Evolutionary conservation across 805 yeast species (phyloP).

Genomic region (Candida nitratophila): DNA sequence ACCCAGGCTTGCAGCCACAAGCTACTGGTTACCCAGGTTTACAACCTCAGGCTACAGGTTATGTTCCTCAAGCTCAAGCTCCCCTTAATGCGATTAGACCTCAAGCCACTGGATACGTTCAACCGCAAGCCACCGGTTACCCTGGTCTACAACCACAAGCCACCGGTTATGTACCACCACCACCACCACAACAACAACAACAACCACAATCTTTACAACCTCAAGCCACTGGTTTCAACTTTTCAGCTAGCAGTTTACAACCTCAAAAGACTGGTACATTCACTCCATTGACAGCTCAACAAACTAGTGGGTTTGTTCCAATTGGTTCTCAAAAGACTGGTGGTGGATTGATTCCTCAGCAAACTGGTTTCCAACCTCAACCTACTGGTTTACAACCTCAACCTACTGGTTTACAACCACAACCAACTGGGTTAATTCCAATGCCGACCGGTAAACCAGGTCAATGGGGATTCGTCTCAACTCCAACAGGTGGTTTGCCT

Average conservation of each 20-base stretch:
- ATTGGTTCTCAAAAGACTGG: constrained; percentile 25
- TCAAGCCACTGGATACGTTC: constrained; percentile 40
- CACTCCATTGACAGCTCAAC: constrained; percentile 49
- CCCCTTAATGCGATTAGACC: constrained; percentile 37
- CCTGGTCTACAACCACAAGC: constrained; percentile 26
- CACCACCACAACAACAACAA: constrained; percentile 51
- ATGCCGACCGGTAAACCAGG: constrained; percentile 64
- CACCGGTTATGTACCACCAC: constrained; percentile 28
- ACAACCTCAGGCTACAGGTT: constrained; percentile 46
- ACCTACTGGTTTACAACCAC: constrained; percentile 29
- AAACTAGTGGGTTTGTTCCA: constrained; percentile 61
- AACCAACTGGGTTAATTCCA: constrained; percentile 40
- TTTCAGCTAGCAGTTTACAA: no score
- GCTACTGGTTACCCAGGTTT: constrained; percentile 39
- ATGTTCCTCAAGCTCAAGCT: no score
- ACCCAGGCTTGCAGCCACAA: constrained; percentile 35
- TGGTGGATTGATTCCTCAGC: constrained; percentile 17
- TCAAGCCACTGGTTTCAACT: constrained; percentile 53
- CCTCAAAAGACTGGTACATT: constrained; percentile 26
- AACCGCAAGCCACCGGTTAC: constrained; percentile 35
- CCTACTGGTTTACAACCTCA: constrained; percentile 24
- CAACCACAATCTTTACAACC: constrained; percentile 34
- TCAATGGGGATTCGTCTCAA: constrained; percentile 71
- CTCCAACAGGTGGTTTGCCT: constrained; percentile 65
- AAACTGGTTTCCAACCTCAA: no score